Evolutionary conservation across 2,329 filamentous ascomycete species (phyloP).

Genomic region (Lachnellula hyalina): DNA sequence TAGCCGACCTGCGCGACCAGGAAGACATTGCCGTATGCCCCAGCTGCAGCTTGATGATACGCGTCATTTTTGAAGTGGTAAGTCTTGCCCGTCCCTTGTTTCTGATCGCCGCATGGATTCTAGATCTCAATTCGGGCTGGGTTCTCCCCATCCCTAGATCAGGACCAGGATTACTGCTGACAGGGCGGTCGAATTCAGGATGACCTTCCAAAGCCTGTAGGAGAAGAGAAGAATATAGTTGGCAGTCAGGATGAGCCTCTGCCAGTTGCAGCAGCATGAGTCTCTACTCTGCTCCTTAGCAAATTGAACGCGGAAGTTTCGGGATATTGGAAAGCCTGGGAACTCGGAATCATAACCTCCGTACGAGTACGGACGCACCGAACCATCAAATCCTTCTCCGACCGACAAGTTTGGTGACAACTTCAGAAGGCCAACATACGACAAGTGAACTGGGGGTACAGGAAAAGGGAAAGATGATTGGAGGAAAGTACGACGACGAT

Average conservation of each 20-base stretch:
- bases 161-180: conserved; percentile 6
- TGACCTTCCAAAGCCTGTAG: conserved; percentile 42
- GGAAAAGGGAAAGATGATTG: no score
- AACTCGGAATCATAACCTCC: no score
- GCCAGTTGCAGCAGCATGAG: background rate
- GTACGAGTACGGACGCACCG: no score
- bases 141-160: background rate
- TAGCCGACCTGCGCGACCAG: conserved; percentile 79
- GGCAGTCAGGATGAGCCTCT: conserved; percentile 21
- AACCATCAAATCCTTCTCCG: no score
- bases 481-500: no score
- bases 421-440: no score
- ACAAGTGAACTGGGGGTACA: no score
- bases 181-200: conserved; percentile 32
- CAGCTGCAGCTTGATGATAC: conserved; percentile 94
- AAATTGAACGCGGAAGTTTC: background rate
- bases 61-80: conserved; percentile 86
- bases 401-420: no score
- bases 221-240: conserved; percentile 15
- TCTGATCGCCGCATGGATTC: background rate
- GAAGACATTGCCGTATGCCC: conserved; percentile 96
- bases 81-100: conserved; percentile 27
- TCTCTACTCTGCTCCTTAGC: background rate
- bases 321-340: no score
- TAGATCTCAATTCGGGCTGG: no score